These are phyloP conservation scores for Xerocomellus amylosporus DNA, from an alignment of 768 basidiomycete species.

Conservation along the genomic window DNA sequence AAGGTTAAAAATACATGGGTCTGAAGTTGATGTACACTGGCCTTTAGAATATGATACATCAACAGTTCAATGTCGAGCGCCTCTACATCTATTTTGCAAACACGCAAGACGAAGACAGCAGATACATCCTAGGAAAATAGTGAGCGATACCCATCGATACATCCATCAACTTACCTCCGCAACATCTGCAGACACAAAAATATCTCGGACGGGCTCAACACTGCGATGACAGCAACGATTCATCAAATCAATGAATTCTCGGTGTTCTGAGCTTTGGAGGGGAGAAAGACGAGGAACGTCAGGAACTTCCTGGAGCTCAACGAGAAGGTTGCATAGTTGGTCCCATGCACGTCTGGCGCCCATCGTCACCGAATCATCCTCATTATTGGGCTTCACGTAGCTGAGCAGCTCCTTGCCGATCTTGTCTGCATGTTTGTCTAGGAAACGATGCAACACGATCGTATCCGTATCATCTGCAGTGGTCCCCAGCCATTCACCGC, in stretches of 20 bases:
- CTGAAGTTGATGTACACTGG: constrained; percentile 21
- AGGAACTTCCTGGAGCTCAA: constrained; percentile 70
- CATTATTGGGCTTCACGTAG: constrained; percentile 55
- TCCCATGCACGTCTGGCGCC: constrained; percentile 85
- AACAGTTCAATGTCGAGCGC: constrained; percentile 75
- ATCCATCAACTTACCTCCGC: constrained; percentile 38
- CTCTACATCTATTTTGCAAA: constrained; percentile 75
- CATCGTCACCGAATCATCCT: constrained; percentile 51
- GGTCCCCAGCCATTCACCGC: constrained; percentile 72
- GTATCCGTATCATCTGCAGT: constrained; percentile 81
- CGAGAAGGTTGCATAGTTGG: constrained; percentile 69
- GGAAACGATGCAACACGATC: constrained; percentile 79
- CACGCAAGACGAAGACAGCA: constrained; percentile 58
- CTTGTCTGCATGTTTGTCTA: constrained; percentile 81
- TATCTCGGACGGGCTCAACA: constrained; percentile 57
- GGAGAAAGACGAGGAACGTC: constrained; percentile 63
- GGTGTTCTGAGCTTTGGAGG: constrained; percentile 48
- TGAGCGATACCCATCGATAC: not conserved
- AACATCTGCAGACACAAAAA: constrained; percentile 59
- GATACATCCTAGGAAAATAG: constrained; percentile 34
- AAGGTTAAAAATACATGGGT: not conserved
- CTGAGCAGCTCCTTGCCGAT: constrained; percentile 85
- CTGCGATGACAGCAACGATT: constrained; percentile 56
- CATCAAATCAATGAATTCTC: constrained; percentile 68
- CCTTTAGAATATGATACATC: constrained; percentile 78